These are phyloP conservation scores for Fragosphaeria purpurea DNA, from an alignment of 2,329 filamentous ascomycete genomes.

Conservation along the genomic window DNA sequence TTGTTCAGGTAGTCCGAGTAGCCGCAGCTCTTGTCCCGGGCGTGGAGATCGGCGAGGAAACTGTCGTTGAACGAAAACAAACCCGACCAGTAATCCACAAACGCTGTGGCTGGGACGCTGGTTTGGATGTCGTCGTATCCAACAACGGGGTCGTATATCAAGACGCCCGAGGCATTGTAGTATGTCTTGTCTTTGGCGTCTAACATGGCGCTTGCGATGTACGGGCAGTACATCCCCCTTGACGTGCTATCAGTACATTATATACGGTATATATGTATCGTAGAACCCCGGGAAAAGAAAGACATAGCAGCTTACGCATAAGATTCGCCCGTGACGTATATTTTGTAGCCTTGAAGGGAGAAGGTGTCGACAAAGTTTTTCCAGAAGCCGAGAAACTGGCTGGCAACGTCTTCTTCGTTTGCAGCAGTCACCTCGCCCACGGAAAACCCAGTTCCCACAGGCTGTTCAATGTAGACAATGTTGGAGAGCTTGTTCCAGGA, in stretches of 20 bases:
- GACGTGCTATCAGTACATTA: not conserved
- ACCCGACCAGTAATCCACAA: slow-evolving; percentile 48
- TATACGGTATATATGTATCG: too few species aligned
- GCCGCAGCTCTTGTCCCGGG: slow-evolving; percentile 46
- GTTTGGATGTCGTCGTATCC: slow-evolving; percentile 37
- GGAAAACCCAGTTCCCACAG: slow-evolving; percentile 57
- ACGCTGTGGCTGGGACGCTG: slow-evolving; percentile 43
- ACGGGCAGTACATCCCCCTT: slow-evolving; percentile 54
- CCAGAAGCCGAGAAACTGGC: slow-evolving; percentile 69
- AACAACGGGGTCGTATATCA: slow-evolving; percentile 64
- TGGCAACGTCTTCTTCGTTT: slow-evolving; percentile 56
- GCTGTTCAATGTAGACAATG: slow-evolving; percentile 66
- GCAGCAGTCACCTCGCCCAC: slow-evolving; percentile 54
- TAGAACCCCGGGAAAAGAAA: not conserved
- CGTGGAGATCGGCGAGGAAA: slow-evolving; percentile 41
- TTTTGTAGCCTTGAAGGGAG: slow-evolving; percentile 53
- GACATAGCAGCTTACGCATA: slow-evolving; percentile 39
- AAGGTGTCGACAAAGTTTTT: slow-evolving; percentile 69
- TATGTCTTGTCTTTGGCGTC: slow-evolving; percentile 54
- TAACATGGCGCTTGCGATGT: slow-evolving; percentile 64
- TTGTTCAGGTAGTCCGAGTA: slow-evolving; percentile 49
- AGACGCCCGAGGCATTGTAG: slow-evolving; percentile 56
- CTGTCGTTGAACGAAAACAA: slow-evolving; percentile 56
- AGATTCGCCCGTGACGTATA: slow-evolving; percentile 65
- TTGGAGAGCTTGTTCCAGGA: slow-evolving; percentile 70